Conservation (phyloP, 768 basidiomycete species). For the Rhizopogon rudus region DNA sequence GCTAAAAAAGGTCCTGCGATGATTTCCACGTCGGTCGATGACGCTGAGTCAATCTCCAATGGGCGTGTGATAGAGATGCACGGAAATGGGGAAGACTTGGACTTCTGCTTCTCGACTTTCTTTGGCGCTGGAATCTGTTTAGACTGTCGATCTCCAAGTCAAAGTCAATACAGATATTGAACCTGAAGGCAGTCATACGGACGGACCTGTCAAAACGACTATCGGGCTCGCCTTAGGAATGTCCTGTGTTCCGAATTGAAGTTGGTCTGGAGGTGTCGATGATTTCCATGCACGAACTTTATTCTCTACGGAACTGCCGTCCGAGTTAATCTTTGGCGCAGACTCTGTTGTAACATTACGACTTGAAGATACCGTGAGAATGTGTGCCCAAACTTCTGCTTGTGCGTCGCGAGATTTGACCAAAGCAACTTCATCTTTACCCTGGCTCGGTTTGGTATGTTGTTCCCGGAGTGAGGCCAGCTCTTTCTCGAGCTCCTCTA, state of each 20-base stretch:
- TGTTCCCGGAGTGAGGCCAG: neutral
- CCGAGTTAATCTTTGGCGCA: neutral
- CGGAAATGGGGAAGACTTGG: neutral
- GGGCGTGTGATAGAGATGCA: neutral
- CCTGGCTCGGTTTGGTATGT: neutral
- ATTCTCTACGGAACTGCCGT: neutral
- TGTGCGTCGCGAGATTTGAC: neutral
- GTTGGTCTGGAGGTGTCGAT: neutral
- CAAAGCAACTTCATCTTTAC: neutral
- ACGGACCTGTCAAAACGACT: neutral
- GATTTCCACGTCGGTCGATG: conserved; percentile 1
- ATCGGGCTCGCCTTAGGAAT: neutral
- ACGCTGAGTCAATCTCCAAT: neutral
- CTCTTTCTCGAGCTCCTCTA: neutral
- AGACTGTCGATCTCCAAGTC: neutral
- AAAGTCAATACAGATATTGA: neutral
- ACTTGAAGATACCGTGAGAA: neutral
- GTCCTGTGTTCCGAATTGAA: neutral
- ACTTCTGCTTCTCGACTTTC: neutral
- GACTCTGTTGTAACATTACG: neutral
- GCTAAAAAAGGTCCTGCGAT: neutral
- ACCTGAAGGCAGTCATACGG: neutral
- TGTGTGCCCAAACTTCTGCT: neutral
- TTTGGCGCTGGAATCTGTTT: neutral
- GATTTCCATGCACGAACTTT: neutral